Evolutionary conservation across 2,329 filamentous ascomycete species (phyloP).

Genomic region (Paecilomyces dactylethromorphus): DNA sequence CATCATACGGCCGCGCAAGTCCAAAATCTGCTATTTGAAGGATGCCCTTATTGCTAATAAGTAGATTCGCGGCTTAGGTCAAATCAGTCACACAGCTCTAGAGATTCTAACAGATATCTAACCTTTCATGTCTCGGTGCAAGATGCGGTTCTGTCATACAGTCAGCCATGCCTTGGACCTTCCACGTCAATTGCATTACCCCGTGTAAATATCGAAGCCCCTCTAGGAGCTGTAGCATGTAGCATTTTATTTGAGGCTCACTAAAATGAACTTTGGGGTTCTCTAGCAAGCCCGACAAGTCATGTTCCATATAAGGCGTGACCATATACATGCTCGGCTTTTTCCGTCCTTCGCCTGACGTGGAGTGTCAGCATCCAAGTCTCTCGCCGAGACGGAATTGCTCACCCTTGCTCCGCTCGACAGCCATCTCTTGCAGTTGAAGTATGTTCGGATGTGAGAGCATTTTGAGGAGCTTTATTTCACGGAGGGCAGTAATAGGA

Average conservation of each 20-base stretch:
- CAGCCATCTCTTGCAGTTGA: slow-evolving; percentile 88
- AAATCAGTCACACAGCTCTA: slow-evolving; percentile 4
- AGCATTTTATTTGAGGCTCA: slow-evolving; percentile 93
- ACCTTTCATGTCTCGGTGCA: slow-evolving; percentile 95
- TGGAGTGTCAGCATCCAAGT: slow-evolving; percentile 10
- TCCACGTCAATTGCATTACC: slow-evolving; percentile 23
- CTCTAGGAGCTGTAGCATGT: slow-evolving; percentile 87
- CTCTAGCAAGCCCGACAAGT: slow-evolving; percentile 92
- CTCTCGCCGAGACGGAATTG: slow-evolving; percentile 7
- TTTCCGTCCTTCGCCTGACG: slow-evolving; percentile 66
- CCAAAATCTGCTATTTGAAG: slow-evolving; percentile 98
- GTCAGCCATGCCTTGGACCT: slow-evolving; percentile 6
- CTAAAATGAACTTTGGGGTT: slow-evolving; percentile 86
- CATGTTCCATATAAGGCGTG: slow-evolving; percentile 97
- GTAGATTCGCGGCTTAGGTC: slow-evolving; percentile 70
- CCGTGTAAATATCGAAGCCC: slow-evolving; percentile 87
- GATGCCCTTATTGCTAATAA: slow-evolving; percentile 90
- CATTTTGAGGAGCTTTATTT: slow-evolving; percentile 95
- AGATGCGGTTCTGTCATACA: slow-evolving; percentile 57
- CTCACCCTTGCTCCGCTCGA: slow-evolving; percentile 65
- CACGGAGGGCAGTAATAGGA: slow-evolving; percentile 93
- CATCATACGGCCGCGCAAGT: slow-evolving; percentile 87
- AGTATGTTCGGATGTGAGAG: slow-evolving; percentile 87
- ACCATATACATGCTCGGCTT: slow-evolving; percentile 92
- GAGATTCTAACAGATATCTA: slow-evolving; percentile 4